Base-by-base conservation (phyloP, 1,139 yeast species). In the Saccharomyces hybrid region DNA sequence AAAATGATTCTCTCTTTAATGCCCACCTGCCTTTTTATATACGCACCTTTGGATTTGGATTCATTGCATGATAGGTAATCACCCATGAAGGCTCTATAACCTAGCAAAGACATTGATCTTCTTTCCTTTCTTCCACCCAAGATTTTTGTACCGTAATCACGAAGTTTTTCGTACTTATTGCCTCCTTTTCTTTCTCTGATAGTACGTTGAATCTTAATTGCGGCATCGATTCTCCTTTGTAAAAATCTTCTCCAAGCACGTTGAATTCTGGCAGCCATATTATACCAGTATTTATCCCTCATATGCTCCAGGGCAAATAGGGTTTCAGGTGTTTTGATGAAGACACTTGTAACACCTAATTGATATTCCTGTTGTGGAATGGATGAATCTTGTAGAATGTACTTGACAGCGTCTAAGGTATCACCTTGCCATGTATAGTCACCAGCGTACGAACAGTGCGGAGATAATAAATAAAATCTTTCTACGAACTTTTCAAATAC, bases 251-350 rank as follows among this genome's bases (percentile, higher is more conserved):
- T 81, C 91, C 98, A 91, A 4, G 99, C 98, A 63, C 98, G 81
- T 74, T 95, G 99, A 63, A 95, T 93, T 64, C 96, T 81, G 1
- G 96, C 93, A 2, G 99, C 99, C 96, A 93, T 95, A 65, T 88
- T 89, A 68, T 90, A 95, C 99, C 99, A 95, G 69, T 90, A 95
- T 74, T 85, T 87, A 66, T 95, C 99, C 71, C 99, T 82, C 95
- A 93, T 84, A 66, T 89, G 95, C 73, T 95, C 99, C 58, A 95
- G 76, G 0, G 97, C 96, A 71, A 95, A 95, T 63, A 95, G 77
- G 0, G 99, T 93, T 68, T 95, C 99, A 8, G 99, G 99, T 9
- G 96, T 89, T 68, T 95, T 95, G 71, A 95, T 90, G 69, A 95
- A 95, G 2, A 93, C 95, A 71, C 90, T 93, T 14, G 96, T 80